These are phyloP conservation scores for Flaveria ramosissima DNA, from an alignment of 129 eudicot species.

Conservation along the genomic window DNA sequence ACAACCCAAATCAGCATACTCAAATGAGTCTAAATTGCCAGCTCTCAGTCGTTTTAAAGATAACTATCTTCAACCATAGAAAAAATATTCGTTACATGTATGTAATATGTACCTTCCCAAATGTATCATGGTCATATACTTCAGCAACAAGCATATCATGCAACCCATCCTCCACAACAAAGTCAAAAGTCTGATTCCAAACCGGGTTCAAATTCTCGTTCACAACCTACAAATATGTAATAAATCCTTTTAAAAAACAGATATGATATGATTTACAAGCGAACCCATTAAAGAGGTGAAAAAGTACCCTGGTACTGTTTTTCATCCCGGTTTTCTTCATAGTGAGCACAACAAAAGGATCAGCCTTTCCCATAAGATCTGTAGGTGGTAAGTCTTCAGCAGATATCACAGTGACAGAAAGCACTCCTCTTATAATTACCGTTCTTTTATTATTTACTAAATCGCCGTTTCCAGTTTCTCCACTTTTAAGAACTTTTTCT, in stretches of 20 bases:
- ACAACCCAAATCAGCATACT: neutral
- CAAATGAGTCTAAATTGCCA: neutral
- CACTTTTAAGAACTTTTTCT: conserved; percentile 75
- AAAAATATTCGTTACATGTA: neutral
- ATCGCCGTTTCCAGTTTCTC: conserved; percentile 50
- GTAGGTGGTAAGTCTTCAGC: conserved; percentile 84
- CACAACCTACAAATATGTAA: conserved; percentile 60
- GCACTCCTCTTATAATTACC: conserved; percentile 78
- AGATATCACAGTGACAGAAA: conserved; percentile 83
- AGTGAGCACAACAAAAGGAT: conserved; percentile 76
- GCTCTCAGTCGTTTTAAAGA: neutral
- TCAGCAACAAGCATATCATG: conserved; percentile 90
- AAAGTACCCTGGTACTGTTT: conserved; percentile 81
- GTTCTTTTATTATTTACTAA: conserved; percentile 47
- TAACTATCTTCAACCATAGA: no score
- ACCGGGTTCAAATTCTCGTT: conserved; percentile 86
- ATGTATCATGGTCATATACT: conserved; percentile 94
- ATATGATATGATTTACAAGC: neutral
- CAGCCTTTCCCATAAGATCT: conserved; percentile 88
- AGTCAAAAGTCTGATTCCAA: conserved; percentile 98
- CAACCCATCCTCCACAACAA: conserved; percentile 92
- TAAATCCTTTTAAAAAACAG: neutral
- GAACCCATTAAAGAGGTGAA: conserved; percentile 8
- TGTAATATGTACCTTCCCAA: conserved; percentile 68
- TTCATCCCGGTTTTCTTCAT: conserved; percentile 77